Base-by-base conservation (phyloP, 1,284 basidiomycete species). In the Ganoderma sinense region DNA sequence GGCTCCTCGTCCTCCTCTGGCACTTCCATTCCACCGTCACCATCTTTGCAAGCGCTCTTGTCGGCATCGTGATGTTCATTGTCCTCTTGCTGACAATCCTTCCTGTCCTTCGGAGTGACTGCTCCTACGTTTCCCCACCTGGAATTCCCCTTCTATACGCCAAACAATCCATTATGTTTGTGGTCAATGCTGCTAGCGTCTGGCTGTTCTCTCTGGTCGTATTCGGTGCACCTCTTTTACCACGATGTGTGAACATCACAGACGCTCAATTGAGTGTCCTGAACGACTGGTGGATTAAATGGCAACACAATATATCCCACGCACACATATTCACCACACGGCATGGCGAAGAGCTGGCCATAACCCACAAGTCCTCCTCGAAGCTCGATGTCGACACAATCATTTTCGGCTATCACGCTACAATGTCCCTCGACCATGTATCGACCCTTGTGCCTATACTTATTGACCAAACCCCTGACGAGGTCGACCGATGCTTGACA, bases 1-100 rank as follows among this genome's bases (percentile, higher is more conserved):
- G 81, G 1, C 41, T 73, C 8, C 58, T 69, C 64, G 23, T 64
- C 11, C 62, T 69, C 16, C 36, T 70, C 39, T 71, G 65, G 67
- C 20, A 63, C 5, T 43, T 71, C 26, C 58, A 69, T 43, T 26
- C 29, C 13, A 56, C 45, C 10, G 71, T 72, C 4, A 64, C 70
- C 31, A 2, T 33, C 13, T 63, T 67, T 13, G 53, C 64, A 1
- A 59, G 48, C 18, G 56, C 26, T 39, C 58, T 71, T 23, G 43
- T 70, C 10, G 62, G 48, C 51, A 1, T 67, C 16, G 48, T 70
- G 4, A 6, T 36, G 23, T 11, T 43, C 2, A 62, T 69, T 23
- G 45, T 53, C 20, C 14, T 61, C 16, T 41, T 1, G 41, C 64
- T 68, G 18, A 60, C 63, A 11, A 26, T 73, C 5, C 29, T 66